Evolutionary conservation across 148 eudicot genomes (phyloP).

Genomic region (Gaultheria prostrata): DNA sequence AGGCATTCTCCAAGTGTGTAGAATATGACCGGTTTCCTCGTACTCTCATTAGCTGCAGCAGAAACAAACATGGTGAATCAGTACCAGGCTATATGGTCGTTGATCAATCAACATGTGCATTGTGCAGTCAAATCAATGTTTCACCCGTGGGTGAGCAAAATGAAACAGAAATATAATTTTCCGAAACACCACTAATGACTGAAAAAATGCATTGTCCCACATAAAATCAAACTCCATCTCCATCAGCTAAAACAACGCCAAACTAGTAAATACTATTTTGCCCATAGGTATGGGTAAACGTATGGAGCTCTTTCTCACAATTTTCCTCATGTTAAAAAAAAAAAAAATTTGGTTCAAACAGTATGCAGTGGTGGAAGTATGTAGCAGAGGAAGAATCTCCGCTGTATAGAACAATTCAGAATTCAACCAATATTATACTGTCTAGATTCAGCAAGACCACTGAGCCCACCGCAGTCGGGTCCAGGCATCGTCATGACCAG

Average conservation of each 20-base stretch:
- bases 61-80: background rate
- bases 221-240: background rate
- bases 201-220: background rate
- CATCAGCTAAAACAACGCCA: background rate
- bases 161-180: background rate
- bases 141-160: background rate
- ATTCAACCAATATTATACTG: background rate
- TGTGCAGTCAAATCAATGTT: too few species aligned
- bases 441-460: background rate
- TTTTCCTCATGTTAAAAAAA: too few species aligned
- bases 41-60: conserved; percentile 62
- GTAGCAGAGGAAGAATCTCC: too few species aligned
- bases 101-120: background rate
- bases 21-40: conserved; percentile 51
- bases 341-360: too few species aligned
- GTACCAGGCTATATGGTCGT: background rate
- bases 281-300: background rate
- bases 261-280: background rate
- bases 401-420: background rate
- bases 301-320: background rate
- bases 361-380: background rate
- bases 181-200: background rate
- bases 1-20: conserved; percentile 62
- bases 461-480: background rate
- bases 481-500: background rate